These are phyloP conservation scores for Plasmodiophora brassicae DNA, from an alignment of 208 protist genomes.

Conservation along the genomic window DNA sequence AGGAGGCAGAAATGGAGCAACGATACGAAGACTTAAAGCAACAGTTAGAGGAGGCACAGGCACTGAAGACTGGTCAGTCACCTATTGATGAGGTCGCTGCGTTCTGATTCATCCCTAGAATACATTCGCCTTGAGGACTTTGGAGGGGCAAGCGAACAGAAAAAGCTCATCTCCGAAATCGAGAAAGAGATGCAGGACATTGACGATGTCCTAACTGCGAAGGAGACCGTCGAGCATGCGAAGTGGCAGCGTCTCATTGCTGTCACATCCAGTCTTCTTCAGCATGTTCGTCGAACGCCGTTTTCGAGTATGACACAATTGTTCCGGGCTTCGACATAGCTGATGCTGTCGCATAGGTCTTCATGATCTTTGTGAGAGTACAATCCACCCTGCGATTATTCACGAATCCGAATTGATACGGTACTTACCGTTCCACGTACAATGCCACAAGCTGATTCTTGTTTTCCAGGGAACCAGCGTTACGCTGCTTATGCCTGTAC, in stretches of 20 bases:
- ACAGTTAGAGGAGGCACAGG: not conserved
- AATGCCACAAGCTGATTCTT: not conserved
- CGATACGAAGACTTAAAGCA: not conserved
- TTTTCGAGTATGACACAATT: not conserved
- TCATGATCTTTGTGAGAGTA: not conserved
- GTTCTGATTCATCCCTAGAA: not conserved
- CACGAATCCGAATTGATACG: not conserved
- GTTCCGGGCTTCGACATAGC: not conserved
- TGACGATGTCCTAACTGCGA: not conserved
- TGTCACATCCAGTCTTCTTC: not conserved
- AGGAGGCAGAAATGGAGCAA: not conserved
- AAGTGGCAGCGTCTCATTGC: not conserved
- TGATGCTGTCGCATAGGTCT: not conserved
- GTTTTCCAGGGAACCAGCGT: not conserved
- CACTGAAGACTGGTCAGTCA: not conserved
- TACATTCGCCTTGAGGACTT: not conserved
- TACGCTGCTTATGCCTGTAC: not conserved
- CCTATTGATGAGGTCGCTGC: not conserved
- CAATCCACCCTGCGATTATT: not conserved
- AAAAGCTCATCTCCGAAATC: not conserved
- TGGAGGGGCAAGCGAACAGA: not conserved
- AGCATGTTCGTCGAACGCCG: not conserved
- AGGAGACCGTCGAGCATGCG: not conserved
- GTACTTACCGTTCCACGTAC: not conserved
- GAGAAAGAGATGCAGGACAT: constrained; percentile 5